phyloP scores from a whole-genome alignment of 192 early-diverging fungal genomes.

The Phycomyces blakesleeanus region DNA sequence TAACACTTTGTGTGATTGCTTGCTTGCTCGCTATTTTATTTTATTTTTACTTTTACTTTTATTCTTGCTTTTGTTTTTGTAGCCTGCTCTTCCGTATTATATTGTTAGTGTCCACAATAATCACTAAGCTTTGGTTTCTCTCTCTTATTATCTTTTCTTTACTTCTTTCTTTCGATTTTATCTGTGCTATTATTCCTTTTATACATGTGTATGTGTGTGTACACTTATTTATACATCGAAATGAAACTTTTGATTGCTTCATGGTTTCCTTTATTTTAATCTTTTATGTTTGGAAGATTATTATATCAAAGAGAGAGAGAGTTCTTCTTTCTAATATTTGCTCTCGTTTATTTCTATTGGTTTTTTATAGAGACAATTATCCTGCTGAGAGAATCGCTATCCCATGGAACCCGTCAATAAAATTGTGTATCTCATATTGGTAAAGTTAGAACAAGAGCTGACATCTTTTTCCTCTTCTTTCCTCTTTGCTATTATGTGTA shows the following conservation, averaged over 20 bases:
- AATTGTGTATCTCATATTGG: too few species aligned
- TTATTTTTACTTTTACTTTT: too few species aligned
- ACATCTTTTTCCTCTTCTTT: too few species aligned
- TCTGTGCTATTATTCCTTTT: background rate
- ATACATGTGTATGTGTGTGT: background rate
- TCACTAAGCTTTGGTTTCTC: constrained; percentile 7
- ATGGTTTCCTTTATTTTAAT: background rate
- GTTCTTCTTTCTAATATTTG: background rate
- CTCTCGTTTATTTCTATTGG: background rate
- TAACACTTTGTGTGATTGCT: too few species aligned
- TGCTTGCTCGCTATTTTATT: too few species aligned
- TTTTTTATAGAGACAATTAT: constrained; percentile 1
- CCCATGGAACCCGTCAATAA: background rate
- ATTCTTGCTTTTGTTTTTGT: constrained; percentile 1
- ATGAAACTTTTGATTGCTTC: background rate
- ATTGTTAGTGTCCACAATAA: constrained; percentile 37
- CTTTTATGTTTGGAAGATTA: background rate
- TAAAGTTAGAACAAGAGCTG: too few species aligned
- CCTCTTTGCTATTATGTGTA: too few species aligned
- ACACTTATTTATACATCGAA: background rate
- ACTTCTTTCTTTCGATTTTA: background rate
- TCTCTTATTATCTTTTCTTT: background rate
- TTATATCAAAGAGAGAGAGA: background rate
- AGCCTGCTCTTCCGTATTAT: constrained; percentile 56
- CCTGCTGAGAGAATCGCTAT: background rate